These are phyloP conservation scores for Moesziomyces globuligerus DNA, from an alignment of 1,284 basidiomycete species.

Conservation along the genomic window DNA sequence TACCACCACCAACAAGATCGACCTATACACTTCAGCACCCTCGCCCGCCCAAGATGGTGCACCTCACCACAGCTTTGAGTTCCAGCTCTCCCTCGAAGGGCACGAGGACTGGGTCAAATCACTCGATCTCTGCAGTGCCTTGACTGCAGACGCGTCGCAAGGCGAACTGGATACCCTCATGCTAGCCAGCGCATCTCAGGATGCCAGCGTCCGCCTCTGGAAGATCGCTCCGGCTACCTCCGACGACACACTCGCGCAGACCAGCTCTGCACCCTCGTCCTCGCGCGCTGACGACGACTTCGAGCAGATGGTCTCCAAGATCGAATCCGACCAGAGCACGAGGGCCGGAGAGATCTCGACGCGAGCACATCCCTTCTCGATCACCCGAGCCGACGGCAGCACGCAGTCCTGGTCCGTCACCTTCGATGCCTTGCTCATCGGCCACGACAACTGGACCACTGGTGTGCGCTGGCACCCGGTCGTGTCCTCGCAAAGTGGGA, in stretches of 20 bases:
- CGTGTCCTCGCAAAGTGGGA: neutral
- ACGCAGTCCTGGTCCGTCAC: slow-evolving; percentile 50
- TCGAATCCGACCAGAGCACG: slow-evolving; percentile 49
- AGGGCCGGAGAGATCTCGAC: slow-evolving; percentile 51
- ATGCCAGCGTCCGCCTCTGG: slow-evolving; percentile 63
- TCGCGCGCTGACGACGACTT: slow-evolving; percentile 50
- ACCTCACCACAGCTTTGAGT: slow-evolving; percentile 25
- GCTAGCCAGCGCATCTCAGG: slow-evolving; percentile 62
- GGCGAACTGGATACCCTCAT: slow-evolving; percentile 25
- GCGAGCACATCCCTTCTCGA: slow-evolving; percentile 32
- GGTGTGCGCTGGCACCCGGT: slow-evolving; percentile 60
- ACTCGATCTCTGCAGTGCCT: slow-evolving; percentile 52
- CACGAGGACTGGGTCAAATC: slow-evolving; percentile 67
- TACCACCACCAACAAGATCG: slow-evolving; percentile 56
- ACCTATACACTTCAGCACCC: slow-evolving; percentile 39
- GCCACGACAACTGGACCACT: slow-evolving; percentile 64
- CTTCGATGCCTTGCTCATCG: slow-evolving; percentile 63
- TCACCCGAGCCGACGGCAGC: slow-evolving; percentile 5
- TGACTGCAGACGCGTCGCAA: slow-evolving; percentile 5
- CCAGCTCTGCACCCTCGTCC: neutral
- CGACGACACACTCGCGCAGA: neutral
- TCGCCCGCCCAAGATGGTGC: neutral
- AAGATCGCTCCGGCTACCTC: slow-evolving; percentile 29
- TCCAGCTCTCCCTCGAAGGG: slow-evolving; percentile 52
- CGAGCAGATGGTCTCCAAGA: slow-evolving; percentile 55